A percentile compares a stretch with the other conserved stretches of the same genome.
phyloP scores from a whole-genome alignment of 176 grass and related monocot genomes.

The Cenchrus purpureus region DNA sequence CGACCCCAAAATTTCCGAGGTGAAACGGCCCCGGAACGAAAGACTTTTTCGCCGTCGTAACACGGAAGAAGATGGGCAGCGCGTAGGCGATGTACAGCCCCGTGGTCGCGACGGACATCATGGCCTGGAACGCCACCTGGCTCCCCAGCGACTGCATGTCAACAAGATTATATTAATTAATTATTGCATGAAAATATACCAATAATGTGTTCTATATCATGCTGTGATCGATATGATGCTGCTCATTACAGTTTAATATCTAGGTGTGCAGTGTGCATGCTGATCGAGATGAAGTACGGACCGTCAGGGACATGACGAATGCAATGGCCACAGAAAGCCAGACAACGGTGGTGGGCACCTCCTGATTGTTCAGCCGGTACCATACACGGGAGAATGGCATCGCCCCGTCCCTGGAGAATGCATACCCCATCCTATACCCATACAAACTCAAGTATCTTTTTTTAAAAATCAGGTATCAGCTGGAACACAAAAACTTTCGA shows the following conservation, averaged over 20 bases:
- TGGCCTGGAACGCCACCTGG: constrained; percentile 78
- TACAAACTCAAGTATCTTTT: too few relatives aligned
- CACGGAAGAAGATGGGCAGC: constrained; percentile 76
- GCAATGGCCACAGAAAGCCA: constrained; percentile 70
- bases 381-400: constrained; percentile 64
- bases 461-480: too few relatives aligned
- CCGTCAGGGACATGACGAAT: constrained; percentile 70
- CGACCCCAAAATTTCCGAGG: constrained; percentile 43
- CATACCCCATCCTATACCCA: constrained; percentile 69
- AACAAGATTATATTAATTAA: neutral
- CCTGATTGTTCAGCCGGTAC: constrained; percentile 61
- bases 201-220: too few relatives aligned
- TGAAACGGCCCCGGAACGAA: constrained; percentile 68
- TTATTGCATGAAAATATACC: neutral
- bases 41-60: constrained; percentile 53
- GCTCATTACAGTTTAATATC: too few relatives aligned
- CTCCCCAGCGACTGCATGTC: constrained; percentile 69
- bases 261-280: too few relatives aligned
- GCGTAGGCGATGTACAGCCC: constrained; percentile 80
- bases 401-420: constrained; percentile 74
- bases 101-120: constrained; percentile 65
- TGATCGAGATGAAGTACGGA: neutral
- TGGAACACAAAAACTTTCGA: too few relatives aligned
- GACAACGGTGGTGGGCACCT: constrained; percentile 65
- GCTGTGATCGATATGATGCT: too few relatives aligned